phyloP scores from a whole-genome alignment of 371 early-diverging fungal genomes.

The Umbelopsis sp. region DNA sequence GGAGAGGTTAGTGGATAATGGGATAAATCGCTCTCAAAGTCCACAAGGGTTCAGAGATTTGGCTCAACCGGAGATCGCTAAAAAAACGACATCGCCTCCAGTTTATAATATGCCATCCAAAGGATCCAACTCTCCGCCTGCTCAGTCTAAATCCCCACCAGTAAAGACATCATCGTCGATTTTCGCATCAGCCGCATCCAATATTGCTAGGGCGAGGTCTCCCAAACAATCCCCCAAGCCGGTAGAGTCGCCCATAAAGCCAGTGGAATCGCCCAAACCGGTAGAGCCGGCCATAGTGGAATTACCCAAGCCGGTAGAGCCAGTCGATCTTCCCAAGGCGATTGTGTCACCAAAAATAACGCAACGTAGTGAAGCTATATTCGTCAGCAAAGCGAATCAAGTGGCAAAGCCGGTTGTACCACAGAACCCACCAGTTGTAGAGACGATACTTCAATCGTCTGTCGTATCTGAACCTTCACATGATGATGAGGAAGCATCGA shows the following conservation, averaged over 20 bases:
- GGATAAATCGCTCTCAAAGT: neutral
- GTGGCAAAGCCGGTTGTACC: too few relatives aligned
- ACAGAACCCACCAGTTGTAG: neutral
- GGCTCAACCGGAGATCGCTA: neutral
- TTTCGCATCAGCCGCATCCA: constrained; percentile 1
- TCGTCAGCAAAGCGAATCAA: too few relatives aligned
- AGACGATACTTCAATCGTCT: neutral
- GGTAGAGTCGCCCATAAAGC: neutral
- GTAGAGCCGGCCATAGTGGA: too few relatives aligned
- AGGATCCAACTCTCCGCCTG: neutral
- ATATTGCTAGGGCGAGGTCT: neutral
- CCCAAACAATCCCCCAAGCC: neutral
- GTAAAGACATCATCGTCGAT: neutral
- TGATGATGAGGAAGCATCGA: neutral
- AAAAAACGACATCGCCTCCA: neutral
- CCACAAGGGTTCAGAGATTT: neutral
- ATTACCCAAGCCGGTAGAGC: too few relatives aligned
- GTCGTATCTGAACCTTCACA: neutral
- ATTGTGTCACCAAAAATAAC: too few relatives aligned
- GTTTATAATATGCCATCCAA: neutral
- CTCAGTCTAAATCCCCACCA: neutral
- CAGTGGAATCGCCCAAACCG: neutral
- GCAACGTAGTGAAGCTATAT: too few relatives aligned
- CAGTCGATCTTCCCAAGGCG: too few relatives aligned
- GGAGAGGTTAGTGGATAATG: neutral